Conservation (phyloP, 345 rosid genomes). For the Capsella bursapastoris region DNA sequence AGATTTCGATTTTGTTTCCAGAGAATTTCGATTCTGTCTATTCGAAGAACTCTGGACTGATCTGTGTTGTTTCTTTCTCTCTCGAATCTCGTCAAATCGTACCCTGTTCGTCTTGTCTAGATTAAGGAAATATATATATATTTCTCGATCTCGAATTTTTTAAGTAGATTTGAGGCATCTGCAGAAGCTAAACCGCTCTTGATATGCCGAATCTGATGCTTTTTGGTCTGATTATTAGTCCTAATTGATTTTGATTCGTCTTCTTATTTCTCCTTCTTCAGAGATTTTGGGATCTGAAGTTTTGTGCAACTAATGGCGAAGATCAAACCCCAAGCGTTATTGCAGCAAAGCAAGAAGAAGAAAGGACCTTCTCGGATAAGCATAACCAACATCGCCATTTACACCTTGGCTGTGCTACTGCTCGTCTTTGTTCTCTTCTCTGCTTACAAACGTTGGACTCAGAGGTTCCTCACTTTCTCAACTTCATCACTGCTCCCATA, state of each 20-base stretch:
- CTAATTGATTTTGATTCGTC: constrained; percentile 4
- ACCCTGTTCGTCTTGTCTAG: not conserved
- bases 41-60: not conserved
- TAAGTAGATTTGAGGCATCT: not conserved
- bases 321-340: constrained; percentile 79
- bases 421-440: constrained; percentile 58
- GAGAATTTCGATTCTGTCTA: constrained; percentile 1
- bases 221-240: not conserved
- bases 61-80: not conserved
- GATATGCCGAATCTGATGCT: constrained; percentile 18
- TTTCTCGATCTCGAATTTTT: constrained; percentile 10
- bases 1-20: not conserved
- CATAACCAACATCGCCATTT: constrained; percentile 52
- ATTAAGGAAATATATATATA: not conserved
- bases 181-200: not conserved
- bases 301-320: constrained; percentile 56
- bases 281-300: constrained; percentile 36
- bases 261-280: not conserved
- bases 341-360: constrained; percentile 82
- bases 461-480: constrained; percentile 48
- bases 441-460: constrained; percentile 63
- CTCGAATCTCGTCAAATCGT: not conserved
- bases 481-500: not conserved
- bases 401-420: constrained; percentile 52
- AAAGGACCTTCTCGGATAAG: constrained; percentile 67